Conservation (phyloP, 2,329 filamentous ascomycete genomes). For the Blumeria hordei region DNA sequence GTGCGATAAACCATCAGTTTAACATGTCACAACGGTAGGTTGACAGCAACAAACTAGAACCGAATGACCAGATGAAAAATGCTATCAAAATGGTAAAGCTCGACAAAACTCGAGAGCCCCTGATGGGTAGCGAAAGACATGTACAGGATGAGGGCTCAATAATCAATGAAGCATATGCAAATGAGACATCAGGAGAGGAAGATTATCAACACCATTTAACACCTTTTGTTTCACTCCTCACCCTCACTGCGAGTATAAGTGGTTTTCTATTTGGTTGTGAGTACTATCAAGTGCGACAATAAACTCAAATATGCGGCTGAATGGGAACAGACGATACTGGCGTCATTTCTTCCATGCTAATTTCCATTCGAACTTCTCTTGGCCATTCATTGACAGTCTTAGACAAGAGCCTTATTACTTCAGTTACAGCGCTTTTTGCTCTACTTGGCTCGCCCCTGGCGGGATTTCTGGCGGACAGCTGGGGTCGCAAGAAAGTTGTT, state of each 20-base stretch:
- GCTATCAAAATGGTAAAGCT: too few species aligned
- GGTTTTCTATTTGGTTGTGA: slow-evolving; percentile 43
- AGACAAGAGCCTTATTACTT: slow-evolving; percentile 48
- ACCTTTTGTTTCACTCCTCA: slow-evolving; percentile 34
- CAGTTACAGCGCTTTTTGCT: slow-evolving; percentile 42
- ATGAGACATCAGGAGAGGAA: slow-evolving; percentile 2
- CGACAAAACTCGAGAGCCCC: too few species aligned
- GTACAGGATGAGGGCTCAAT: too few species aligned
- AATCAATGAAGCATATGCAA: too few species aligned
- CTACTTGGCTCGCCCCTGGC: slow-evolving; percentile 38
- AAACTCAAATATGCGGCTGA: neutral
- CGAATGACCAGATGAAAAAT: too few species aligned
- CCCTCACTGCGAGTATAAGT: slow-evolving; percentile 39
- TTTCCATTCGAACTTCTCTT: slow-evolving; percentile 36
- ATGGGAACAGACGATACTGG: slow-evolving; percentile 15
- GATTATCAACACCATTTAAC: slow-evolving; percentile 15
- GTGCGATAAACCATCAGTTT: too few species aligned
- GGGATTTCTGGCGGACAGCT: slow-evolving; percentile 34
- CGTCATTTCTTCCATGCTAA: slow-evolving; percentile 42
- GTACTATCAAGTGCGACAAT: slow-evolving; percentile 11
- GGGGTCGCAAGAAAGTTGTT: slow-evolving; percentile 38
- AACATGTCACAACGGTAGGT: too few species aligned
- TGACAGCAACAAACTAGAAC: too few species aligned
- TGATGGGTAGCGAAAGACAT: too few species aligned
- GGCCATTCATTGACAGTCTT: slow-evolving; percentile 30